Evolutionary conservation across 495 filamentous ascomycete genomes (phyloP).

Genomic region (Penicillium crystallinum): DNA sequence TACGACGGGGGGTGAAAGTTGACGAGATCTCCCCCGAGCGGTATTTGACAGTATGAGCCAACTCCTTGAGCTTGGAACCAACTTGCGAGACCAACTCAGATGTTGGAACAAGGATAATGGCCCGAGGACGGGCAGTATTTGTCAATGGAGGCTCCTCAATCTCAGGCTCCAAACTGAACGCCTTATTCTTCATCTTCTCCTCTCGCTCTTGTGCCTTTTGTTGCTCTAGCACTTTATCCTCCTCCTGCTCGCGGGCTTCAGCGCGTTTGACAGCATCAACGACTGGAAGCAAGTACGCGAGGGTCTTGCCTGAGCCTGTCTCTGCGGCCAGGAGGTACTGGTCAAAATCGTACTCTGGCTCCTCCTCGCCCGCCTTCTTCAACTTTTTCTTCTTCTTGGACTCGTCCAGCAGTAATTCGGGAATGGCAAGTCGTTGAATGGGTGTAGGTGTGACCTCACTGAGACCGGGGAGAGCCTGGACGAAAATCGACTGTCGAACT

Average conservation of each 20-base stretch:
- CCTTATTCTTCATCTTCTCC: constrained; percentile 44
- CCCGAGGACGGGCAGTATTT: constrained; percentile 71
- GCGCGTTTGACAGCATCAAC: constrained; percentile 77
- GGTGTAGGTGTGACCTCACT: constrained; percentile 73
- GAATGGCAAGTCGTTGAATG: constrained; percentile 83
- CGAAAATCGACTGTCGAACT: constrained; percentile 65
- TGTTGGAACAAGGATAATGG: constrained; percentile 87
- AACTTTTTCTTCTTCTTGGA: constrained; percentile 22
- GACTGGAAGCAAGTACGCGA: constrained; percentile 81
- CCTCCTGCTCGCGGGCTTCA: constrained; percentile 58
- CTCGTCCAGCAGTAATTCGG: constrained; percentile 56
- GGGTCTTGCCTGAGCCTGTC: constrained; percentile 93
- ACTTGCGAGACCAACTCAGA: constrained; percentile 92
- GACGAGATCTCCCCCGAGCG: constrained; percentile 76
- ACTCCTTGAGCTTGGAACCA: constrained; percentile 65
- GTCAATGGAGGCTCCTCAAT: constrained; percentile 49
- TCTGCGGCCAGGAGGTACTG: constrained; percentile 90
- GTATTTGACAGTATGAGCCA: constrained; percentile 80
- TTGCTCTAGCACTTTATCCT: constrained; percentile 47
- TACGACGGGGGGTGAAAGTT: constrained; percentile 66
- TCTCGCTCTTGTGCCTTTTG: constrained; percentile 43
- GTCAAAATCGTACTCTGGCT: constrained; percentile 44
- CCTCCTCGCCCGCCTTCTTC: constrained; percentile 18
- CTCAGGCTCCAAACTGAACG: constrained; percentile 51
- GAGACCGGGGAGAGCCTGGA: constrained; percentile 67